Evolutionary conservation across 2,329 filamentous ascomycete species (phyloP).

Genomic region (Scedosporium apiospermum): DNA sequence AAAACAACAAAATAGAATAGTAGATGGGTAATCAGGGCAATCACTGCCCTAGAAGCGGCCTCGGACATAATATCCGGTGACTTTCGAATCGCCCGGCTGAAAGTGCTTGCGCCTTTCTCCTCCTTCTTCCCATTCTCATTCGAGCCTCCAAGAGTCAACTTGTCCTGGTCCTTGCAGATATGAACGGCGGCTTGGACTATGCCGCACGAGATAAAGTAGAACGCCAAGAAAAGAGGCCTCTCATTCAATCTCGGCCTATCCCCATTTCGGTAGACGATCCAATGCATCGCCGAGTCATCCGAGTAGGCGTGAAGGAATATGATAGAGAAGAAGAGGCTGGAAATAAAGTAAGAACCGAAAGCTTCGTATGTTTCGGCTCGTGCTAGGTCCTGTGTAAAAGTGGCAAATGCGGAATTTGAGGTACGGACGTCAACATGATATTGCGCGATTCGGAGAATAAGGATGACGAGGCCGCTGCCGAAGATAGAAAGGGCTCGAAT

Average conservation of each 20-base stretch:
- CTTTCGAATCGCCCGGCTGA: constrained; percentile 25
- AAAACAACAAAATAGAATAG: constrained; percentile 55
- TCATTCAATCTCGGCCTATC: constrained; percentile 78
- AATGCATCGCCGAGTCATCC: constrained; percentile 51
- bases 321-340: constrained; percentile 70
- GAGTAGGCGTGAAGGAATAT: constrained; percentile 68
- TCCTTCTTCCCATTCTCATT: constrained; percentile 11
- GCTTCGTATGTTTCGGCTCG: constrained; percentile 58
- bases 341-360: constrained; percentile 65
- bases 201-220: constrained; percentile 59
- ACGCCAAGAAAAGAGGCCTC: constrained; percentile 70
- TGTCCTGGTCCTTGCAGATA: constrained; percentile 64
- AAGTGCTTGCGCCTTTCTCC: constrained; percentile 11
- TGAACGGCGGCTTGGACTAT: constrained; percentile 61
- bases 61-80: constrained; percentile 29
- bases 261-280: constrained; percentile 61
- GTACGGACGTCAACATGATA: constrained; percentile 68
- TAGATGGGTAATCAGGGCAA: constrained; percentile 34
- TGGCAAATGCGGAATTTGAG: constrained; percentile 57
- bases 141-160: constrained; percentile 33
- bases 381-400: constrained; percentile 48
- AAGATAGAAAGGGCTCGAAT: constrained; percentile 69
- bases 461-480: constrained; percentile 63
- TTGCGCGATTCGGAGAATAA: constrained; percentile 78
- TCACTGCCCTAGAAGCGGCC: constrained; percentile 29